phyloP scores from a whole-genome alignment of 1,284 basidiomycete species.

The Sanghuangporus weigelae region DNA sequence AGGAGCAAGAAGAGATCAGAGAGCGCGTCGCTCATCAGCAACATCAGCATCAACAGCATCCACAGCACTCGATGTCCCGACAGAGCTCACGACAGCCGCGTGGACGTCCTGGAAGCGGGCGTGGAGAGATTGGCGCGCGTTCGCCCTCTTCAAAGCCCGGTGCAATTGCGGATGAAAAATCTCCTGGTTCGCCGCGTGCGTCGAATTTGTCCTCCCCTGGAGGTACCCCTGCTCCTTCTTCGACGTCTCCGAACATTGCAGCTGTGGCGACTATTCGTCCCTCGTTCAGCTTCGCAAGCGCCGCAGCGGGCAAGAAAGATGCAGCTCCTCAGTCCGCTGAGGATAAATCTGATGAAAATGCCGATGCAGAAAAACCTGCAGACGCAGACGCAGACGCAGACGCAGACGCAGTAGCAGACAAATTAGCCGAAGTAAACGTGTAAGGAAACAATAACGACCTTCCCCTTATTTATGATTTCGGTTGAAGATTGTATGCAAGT shows the following conservation, averaged over 20 bases:
- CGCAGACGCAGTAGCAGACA: conserved; percentile 26
- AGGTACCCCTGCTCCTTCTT: conserved; percentile 19
- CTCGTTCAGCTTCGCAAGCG: conserved; percentile 63
- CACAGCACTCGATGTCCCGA: conserved; percentile 53
- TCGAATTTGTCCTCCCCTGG: conserved; percentile 9
- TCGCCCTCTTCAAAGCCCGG: conserved; percentile 29
- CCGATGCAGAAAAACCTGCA: conserved; percentile 15
- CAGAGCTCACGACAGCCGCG: conserved; percentile 59
- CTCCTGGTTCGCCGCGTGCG: conserved; percentile 7
- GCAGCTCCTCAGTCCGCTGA: conserved; percentile 20
- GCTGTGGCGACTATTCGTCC: conserved; percentile 27
- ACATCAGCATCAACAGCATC: not conserved
- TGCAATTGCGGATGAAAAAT: conserved; percentile 28
- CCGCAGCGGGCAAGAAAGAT: conserved; percentile 38
- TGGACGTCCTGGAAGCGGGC: conserved; percentile 36
- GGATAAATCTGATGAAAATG: conserved; percentile 27
- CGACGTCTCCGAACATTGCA: conserved; percentile 42
- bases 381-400: conserved; percentile 27
- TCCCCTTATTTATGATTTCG: not conserved
- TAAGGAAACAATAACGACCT: conserved; percentile 19
- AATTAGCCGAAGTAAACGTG: conserved; percentile 37
- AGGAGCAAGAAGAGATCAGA: conserved; percentile 51
- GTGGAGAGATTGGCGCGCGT: conserved; percentile 24
- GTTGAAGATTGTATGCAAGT: not conserved
- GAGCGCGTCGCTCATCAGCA: conserved; percentile 35